phyloP scores from a whole-genome alignment of 1,284 basidiomycete genomes.

The Fistulinella cinereoalba region DNA sequence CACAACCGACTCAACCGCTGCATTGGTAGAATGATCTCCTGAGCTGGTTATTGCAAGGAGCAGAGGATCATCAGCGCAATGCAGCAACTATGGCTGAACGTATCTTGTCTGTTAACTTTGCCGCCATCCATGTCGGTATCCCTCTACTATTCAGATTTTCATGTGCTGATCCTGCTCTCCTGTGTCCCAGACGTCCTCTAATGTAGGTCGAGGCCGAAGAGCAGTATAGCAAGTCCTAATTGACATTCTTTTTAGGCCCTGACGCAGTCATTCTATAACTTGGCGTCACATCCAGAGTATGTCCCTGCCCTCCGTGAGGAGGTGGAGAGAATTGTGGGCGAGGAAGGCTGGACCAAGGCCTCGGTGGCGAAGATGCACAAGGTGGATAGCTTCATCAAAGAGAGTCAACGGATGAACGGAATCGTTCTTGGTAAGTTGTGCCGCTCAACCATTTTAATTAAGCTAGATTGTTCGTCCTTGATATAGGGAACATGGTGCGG shows the following conservation, averaged over 20 bases:
- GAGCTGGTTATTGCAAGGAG: constrained; percentile 43
- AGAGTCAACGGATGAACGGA: constrained; percentile 37
- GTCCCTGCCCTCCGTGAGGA: constrained; percentile 42
- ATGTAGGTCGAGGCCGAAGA: not conserved
- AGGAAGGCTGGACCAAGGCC: constrained; percentile 44
- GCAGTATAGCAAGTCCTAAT: not conserved
- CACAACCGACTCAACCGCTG: not conserved
- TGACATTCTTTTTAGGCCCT: constrained; percentile 21
- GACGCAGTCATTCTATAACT: constrained; percentile 35
- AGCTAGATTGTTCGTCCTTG: not conserved
- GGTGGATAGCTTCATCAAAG: constrained; percentile 48
- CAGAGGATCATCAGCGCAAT: constrained; percentile 27
- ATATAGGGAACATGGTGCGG: constrained; percentile 33
- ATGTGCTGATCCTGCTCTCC: not conserved
- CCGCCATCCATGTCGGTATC: constrained; percentile 36
- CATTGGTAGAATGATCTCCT: constrained; percentile 39
- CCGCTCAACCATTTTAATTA: not conserved
- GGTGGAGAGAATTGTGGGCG: constrained; percentile 35
- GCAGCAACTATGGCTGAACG: constrained; percentile 30
- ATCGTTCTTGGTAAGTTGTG: constrained; percentile 25
- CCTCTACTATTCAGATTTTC: not conserved
- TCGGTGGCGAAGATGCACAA: constrained; percentile 41
- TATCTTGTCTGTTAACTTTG: constrained; percentile 40
- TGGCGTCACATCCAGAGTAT: constrained; percentile 40
- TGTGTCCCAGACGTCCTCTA: constrained; percentile 8